A percentile compares a stretch with the other conserved stretches of the same genome.
Evolutionary conservation across 2,329 filamentous ascomycete genomes (phyloP).

Genomic region (Fusarium denticulatum): DNA sequence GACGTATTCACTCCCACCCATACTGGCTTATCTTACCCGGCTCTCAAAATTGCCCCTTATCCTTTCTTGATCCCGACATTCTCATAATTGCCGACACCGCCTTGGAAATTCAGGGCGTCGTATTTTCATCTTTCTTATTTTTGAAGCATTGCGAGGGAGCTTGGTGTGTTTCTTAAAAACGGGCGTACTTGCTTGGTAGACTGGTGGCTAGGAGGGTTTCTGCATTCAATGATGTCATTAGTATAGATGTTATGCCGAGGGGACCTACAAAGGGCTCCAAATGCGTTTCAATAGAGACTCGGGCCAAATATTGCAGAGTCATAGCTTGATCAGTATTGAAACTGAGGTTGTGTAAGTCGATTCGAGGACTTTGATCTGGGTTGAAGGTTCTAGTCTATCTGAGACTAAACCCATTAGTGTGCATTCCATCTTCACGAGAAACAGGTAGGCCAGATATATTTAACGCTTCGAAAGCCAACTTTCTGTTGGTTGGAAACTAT

Average conservation of each 20-base stretch:
- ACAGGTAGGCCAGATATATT: not conserved
- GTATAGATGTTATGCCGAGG: conserved; percentile 20
- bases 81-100: conserved; percentile 6
- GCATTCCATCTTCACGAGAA: not conserved
- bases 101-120: conserved; percentile 13
- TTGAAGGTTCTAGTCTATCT: not conserved
- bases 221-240: conserved; percentile 17
- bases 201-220: conserved; percentile 14
- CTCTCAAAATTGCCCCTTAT: conserved; percentile 7
- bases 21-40: conserved; percentile 5
- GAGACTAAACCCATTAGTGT: not conserved
- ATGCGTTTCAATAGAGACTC: conserved; percentile 10
- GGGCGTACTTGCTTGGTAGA: conserved; percentile 38
- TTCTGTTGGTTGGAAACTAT: conserved; percentile 36
- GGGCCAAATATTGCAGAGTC: not conserved
- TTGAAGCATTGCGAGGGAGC: conserved; percentile 45
- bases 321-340: not conserved
- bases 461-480: conserved; percentile 34
- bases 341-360: not conserved
- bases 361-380: not conserved
- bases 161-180: conserved; percentile 38
- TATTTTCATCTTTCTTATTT: conserved; percentile 13
- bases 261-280: not conserved
- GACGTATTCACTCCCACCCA: conserved; percentile 10
- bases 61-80: conserved; percentile 16